Percentiles rank a stretch among this genome's conserved stretches.
Evolutionary conservation across 1,284 basidiomycete species (phyloP).

Genomic region (Ceratobasidium sp.): DNA sequence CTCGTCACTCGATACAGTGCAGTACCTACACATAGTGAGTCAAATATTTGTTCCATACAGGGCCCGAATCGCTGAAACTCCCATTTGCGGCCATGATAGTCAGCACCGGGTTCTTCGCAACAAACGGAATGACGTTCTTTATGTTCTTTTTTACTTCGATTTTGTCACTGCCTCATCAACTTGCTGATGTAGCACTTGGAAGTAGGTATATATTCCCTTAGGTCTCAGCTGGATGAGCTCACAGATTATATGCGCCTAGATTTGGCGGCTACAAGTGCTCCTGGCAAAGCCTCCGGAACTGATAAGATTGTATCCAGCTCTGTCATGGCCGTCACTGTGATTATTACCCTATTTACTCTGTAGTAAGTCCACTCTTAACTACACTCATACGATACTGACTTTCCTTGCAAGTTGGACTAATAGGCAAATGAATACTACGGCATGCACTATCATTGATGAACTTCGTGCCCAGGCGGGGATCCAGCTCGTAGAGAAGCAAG

Average conservation of each 20-base stretch:
- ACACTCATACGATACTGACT: not conserved
- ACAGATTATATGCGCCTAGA: not conserved
- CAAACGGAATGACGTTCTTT: constrained; percentile 6
- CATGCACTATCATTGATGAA: not conserved
- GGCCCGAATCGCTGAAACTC: not conserved
- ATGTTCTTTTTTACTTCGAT: constrained; percentile 16
- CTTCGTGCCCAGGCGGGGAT: too few relatives aligned
- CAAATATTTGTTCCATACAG: not conserved
- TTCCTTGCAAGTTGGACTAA: constrained; percentile 13
- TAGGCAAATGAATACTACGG: not conserved
- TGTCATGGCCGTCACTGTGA: constrained; percentile 5
- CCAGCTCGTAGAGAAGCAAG: too few relatives aligned
- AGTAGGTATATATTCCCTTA: not conserved
- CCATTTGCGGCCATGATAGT: not conserved
- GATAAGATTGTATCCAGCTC: constrained; percentile 15
- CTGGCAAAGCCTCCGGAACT: not conserved
- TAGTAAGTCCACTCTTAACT: not conserved
- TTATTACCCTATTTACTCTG: constrained; percentile 7
- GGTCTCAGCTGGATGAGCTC: not conserved
- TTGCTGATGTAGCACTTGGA: constrained; percentile 30
- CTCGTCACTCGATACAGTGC: not conserved
- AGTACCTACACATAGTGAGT: constrained; percentile 2
- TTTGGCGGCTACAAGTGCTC: not conserved
- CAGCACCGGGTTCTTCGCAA: constrained; percentile 17
- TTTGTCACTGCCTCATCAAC: constrained; percentile 25